phyloP scores from a whole-genome alignment of 148 eudicot species.

The Beta vulgaris region DNA sequence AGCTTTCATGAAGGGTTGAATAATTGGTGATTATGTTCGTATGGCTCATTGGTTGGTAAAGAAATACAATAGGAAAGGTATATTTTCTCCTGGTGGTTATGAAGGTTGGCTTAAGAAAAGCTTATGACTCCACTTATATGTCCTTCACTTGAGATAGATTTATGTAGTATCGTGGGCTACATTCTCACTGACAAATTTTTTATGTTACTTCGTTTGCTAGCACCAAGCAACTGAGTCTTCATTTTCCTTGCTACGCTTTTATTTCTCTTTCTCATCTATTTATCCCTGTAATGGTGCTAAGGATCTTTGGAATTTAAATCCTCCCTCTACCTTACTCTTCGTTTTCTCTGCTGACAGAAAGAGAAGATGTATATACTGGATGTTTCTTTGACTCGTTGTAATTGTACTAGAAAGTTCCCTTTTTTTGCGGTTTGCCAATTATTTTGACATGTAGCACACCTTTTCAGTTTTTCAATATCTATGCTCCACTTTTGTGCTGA shows the following conservation, averaged over 20 bases:
- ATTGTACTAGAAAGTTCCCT: background rate
- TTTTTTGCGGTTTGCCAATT: background rate
- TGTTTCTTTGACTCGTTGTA: background rate
- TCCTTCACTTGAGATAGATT: too few species aligned
- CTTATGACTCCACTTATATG: too few species aligned
- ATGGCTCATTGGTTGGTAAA: too few species aligned
- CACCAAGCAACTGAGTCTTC: too few species aligned
- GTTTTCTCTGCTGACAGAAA: background rate
- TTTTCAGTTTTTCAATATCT: background rate
- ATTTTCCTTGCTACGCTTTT: background rate
- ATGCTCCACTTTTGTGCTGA: background rate
- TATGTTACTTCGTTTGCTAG: too few species aligned
- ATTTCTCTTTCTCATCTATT: background rate
- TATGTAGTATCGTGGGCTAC: too few species aligned
- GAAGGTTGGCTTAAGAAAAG: too few species aligned
- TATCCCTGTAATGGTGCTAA: background rate
- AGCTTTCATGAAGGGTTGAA: background rate
- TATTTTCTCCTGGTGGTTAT: too few species aligned
- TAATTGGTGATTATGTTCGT: background rate
- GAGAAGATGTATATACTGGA: too few species aligned
- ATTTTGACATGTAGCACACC: background rate
- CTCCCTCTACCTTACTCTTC: background rate
- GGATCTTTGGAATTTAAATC: too few species aligned
- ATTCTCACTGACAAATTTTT: too few species aligned
- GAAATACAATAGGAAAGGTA: too few species aligned